Percentiles rank a stretch among this genome's conserved stretches.
Evolutionary conservation across 257 asterid species (phyloP).

Genomic region (Linderniella brevidens): DNA sequence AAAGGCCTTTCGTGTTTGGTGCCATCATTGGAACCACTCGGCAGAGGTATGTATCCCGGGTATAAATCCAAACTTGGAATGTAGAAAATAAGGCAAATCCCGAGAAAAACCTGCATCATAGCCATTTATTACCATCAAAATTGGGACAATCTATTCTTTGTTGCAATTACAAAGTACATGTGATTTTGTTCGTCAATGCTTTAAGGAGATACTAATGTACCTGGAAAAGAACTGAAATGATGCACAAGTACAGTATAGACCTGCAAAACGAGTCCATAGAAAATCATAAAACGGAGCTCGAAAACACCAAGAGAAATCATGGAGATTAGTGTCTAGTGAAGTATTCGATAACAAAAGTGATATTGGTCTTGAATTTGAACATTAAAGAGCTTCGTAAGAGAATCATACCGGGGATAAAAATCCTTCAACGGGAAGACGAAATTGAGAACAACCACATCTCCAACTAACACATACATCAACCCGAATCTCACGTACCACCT

Average conservation of each 20-base stretch:
- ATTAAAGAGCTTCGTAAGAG: constrained; percentile 7
- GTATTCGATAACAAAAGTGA: no score
- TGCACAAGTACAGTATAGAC: constrained; percentile 30
- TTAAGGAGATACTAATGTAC: constrained; percentile 17
- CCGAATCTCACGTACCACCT: constrained; percentile 83
- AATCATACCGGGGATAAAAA: constrained; percentile 34
- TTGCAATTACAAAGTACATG: not conserved
- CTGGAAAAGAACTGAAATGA: constrained; percentile 42
- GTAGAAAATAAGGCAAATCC: constrained; percentile 39
- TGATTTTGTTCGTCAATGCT: not conserved
- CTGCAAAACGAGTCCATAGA: constrained; percentile 20
- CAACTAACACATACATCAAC: constrained; percentile 43
- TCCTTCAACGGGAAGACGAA: constrained; percentile 34
- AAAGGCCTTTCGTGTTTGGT: constrained; percentile 24
- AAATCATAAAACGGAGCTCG: constrained; percentile 2
- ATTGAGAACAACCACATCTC: constrained; percentile 56
- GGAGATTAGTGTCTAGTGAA: not conserved
- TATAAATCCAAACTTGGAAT: constrained; percentile 51
- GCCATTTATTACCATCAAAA: not conserved
- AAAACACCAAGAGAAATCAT: not conserved
- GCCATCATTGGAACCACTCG: constrained; percentile 23
- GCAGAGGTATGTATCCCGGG: constrained; percentile 54
- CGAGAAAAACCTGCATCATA: constrained; percentile 45
- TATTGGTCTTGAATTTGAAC: not conserved
- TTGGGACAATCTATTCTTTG: not conserved